These are phyloP conservation scores for Polytolypa hystricis DNA, from an alignment of 2,329 filamentous ascomycete species.

Conservation along the genomic window DNA sequence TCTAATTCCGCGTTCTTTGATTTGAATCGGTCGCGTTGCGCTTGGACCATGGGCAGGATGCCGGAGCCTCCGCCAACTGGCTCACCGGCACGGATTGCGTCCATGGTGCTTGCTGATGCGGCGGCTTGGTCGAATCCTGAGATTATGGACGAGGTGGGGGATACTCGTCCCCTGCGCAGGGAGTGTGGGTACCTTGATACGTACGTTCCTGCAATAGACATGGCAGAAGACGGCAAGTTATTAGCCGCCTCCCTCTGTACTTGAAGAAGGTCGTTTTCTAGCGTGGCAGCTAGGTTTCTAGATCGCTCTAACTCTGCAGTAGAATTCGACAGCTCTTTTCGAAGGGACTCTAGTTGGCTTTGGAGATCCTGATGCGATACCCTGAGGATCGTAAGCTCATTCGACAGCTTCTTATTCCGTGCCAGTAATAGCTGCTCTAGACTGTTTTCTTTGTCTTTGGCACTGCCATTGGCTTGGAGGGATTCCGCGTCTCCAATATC, in stretches of 20 bases:
- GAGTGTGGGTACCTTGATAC: conserved; percentile 66
- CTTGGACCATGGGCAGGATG: conserved; percentile 95
- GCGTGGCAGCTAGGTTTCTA: conserved; percentile 70
- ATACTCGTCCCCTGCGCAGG: conserved; percentile 58
- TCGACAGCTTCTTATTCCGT: conserved; percentile 90
- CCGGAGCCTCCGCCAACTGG: conserved; percentile 66
- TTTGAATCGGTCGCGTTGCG: conserved; percentile 96
- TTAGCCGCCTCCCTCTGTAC: conserved; percentile 79
- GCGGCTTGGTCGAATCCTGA: conserved; percentile 77
- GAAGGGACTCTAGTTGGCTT: conserved; percentile 62
- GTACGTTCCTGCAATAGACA: conserved; percentile 88
- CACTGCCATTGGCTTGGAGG: conserved; percentile 36
- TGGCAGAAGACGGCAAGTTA: conserved; percentile 69
- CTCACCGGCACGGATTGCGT: conserved; percentile 53
- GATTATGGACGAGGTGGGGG: conserved; percentile 95
- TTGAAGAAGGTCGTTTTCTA: conserved; percentile 83
- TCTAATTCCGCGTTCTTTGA: conserved; percentile 88
- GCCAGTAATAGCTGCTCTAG: conserved; percentile 84
- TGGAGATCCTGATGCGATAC: conserved; percentile 92
- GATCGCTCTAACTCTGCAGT: conserved; percentile 80
- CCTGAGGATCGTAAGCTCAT: conserved; percentile 83
- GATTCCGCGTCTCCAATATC: conserved; percentile 22
- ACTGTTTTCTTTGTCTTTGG: conserved; percentile 60
- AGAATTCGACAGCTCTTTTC: conserved; percentile 71
- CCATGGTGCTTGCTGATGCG: conserved; percentile 40